These are phyloP conservation scores for Penicillium herquei DNA, from an alignment of 495 filamentous ascomycete species.

Conservation along the genomic window DNA sequence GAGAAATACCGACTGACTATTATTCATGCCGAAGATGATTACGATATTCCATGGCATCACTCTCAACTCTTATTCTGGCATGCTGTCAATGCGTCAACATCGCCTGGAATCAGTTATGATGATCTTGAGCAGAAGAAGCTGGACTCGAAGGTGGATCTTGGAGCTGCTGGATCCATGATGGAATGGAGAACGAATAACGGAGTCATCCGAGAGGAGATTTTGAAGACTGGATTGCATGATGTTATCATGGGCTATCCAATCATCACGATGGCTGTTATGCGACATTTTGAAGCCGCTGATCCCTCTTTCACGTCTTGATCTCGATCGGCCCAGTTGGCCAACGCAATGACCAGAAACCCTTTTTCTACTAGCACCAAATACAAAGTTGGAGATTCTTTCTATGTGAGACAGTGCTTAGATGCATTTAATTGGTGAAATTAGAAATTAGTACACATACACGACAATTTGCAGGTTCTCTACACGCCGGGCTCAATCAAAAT, in stretches of 20 bases:
- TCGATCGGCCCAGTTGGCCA: neutral
- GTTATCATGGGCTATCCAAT: slow-evolving; percentile 51
- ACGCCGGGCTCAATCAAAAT: too few relatives aligned
- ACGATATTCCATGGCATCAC: slow-evolving; percentile 41
- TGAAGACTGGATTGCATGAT: slow-evolving; percentile 52
- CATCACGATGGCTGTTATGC: slow-evolving; percentile 46
- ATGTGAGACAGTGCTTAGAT: too few relatives aligned
- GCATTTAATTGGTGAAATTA: too few relatives aligned
- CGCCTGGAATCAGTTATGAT: slow-evolving; percentile 29
- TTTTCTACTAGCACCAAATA: too few relatives aligned
- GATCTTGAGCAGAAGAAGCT: slow-evolving; percentile 34
- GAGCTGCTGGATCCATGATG: slow-evolving; percentile 45
- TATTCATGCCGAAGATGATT: slow-evolving; percentile 40
- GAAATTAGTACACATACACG: too few relatives aligned
- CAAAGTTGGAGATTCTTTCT: too few relatives aligned
- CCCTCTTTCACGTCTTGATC: slow-evolving; percentile 18
- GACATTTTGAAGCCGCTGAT: slow-evolving; percentile 30
- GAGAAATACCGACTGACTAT: slow-evolving; percentile 28
- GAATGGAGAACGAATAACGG: slow-evolving; percentile 46
- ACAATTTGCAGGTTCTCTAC: too few relatives aligned
- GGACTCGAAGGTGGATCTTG: slow-evolving; percentile 33
- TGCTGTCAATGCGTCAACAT: slow-evolving; percentile 38
- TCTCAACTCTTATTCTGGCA: slow-evolving; percentile 41
- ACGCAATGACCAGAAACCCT: too few relatives aligned
- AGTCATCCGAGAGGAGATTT: slow-evolving; percentile 46